Evolutionary conservation across 192 early-diverging fungal species (phyloP).

Genomic region (Rhizophagus clarus): DNA sequence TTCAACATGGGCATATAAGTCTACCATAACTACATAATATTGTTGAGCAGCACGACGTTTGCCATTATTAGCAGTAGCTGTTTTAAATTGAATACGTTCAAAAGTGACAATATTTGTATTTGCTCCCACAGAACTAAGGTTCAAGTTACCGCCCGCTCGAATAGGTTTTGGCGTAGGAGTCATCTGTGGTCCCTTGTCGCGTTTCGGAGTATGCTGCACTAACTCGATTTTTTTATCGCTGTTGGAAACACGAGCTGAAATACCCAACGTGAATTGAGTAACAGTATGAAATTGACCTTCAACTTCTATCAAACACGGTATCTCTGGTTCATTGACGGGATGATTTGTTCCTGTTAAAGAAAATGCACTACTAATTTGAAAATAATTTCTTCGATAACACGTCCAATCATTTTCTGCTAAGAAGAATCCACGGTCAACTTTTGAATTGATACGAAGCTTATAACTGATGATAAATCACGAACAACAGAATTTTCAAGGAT

Average conservation of each 20-base stretch:
- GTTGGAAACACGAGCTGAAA: conserved; percentile 73
- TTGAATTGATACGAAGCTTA: conserved; percentile 64
- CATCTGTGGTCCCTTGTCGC: conserved; percentile 91
- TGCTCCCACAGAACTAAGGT: conserved; percentile 35
- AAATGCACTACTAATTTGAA: conserved; percentile 77
- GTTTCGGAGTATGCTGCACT: conserved; percentile 87
- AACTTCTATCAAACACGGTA: conserved; percentile 68
- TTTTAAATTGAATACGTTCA: conserved; percentile 96
- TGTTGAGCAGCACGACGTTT: conserved; percentile 93
- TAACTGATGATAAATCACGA: conserved; percentile 47
- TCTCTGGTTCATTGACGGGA: conserved; percentile 41
- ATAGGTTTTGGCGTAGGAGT: conserved; percentile 60
- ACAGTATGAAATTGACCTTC: conserved; percentile 58
- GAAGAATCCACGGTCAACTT: conserved; percentile 93
- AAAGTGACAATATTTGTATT: conserved; percentile 70
- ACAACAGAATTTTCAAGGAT: conserved; percentile 5
- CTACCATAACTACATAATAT: conserved; percentile 82
- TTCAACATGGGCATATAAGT: conserved; percentile 74
- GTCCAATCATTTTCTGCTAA: conserved; percentile 89
- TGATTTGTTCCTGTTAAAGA: conserved; percentile 49
- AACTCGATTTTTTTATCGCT: conserved; percentile 78
- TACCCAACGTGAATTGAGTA: conserved; percentile 70
- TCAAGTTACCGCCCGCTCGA: conserved; percentile 62
- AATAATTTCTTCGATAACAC: conserved; percentile 94
- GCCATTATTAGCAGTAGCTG: conserved; percentile 94